A percentile compares a stretch with the other conserved stretches of the same genome.
These are phyloP conservation scores for Eucalyptus polyanthemos DNA, from an alignment of 345 rosid species.

Conservation along the genomic window DNA sequence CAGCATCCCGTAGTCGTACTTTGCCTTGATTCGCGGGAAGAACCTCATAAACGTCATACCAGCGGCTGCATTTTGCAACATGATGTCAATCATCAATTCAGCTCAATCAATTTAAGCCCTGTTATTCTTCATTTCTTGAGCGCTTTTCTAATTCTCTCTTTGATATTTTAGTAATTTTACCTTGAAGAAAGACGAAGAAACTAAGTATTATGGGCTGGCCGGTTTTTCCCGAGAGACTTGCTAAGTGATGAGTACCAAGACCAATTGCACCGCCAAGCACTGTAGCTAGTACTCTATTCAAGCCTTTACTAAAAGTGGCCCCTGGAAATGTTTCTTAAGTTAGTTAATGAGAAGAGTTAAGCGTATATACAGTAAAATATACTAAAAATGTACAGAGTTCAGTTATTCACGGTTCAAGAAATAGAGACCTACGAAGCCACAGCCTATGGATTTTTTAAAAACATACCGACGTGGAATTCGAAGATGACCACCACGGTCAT, in stretches of 20 bases:
- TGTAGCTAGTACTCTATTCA: conserved; percentile 62
- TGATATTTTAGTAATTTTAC: background rate
- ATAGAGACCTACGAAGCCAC: background rate
- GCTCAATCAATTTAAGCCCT: background rate
- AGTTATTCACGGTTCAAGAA: background rate
- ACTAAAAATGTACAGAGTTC: background rate
- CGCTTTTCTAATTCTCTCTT: background rate
- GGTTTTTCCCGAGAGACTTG: conserved; percentile 28
- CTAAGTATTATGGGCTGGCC: conserved; percentile 51
- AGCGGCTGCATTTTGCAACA: conserved; percentile 26
- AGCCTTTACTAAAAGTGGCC: conserved; percentile 58
- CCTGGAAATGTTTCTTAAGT: background rate
- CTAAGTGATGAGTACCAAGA: conserved; percentile 59
- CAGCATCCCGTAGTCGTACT: too few species aligned
- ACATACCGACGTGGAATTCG: conserved; percentile 72
- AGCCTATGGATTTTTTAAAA: background rate
- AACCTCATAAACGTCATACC: conserved; percentile 53
- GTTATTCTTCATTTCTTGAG: background rate
- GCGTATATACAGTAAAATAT: background rate
- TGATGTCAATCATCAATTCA: background rate
- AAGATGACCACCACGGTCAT: conserved; percentile 77
- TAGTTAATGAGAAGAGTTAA: background rate
- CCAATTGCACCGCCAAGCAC: conserved; percentile 50
- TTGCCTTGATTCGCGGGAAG: conserved; percentile 52
- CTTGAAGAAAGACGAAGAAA: conserved; percentile 48